Evolutionary conservation across 345 rosid species (phyloP), one percentile per base, ranked within the genome.

Genomic region (Syzygium aqueum): DNA sequence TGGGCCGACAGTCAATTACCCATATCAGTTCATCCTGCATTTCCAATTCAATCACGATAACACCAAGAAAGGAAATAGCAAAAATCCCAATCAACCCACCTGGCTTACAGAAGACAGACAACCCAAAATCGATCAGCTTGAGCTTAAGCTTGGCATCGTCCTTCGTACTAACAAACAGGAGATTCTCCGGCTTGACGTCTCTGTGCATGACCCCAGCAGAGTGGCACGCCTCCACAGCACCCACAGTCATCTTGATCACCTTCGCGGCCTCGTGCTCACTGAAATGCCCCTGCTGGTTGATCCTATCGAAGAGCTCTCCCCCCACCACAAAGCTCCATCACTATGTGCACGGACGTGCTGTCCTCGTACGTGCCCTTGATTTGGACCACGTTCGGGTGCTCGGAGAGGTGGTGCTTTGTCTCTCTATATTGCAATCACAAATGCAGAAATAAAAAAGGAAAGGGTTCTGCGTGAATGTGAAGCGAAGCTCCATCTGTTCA

Each of bases 271-370:
- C 98, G 37, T 91, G 92, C 91, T 97, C 98, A 87, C 98, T 97
- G 85, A 94, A 97, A 88, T 95, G 97, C 43, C 99, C 99, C 87
- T 94, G 95, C 0, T 94, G 93, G 49, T 94, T 97, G 80, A 97
- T 97, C 92, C 99, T 89, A 85, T 97, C 99, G 85, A 97, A 97
- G 52, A 96, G 96, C 95, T 97, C 99, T 1, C 99, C 99, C 99
- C 5, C 99, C 99, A 11, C 90, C 96, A 73, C 99, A 97, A 6
- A 97, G 89, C 92, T 96, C 99, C 99, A 97, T 97, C 8, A 97
- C 99, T 89, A 97, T 89, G 91, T 97, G 99, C 46, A 97, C 99
- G 65, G 30, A 96, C 73, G 94, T 93, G 25, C 94, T 89, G 87
- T 97, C 99, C 90, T 97, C 99, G 40, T 94, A 97, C 11, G 99